phyloP scores from a whole-genome alignment of 495 filamentous ascomycete species.

The Pyrenula aspistea region DNA sequence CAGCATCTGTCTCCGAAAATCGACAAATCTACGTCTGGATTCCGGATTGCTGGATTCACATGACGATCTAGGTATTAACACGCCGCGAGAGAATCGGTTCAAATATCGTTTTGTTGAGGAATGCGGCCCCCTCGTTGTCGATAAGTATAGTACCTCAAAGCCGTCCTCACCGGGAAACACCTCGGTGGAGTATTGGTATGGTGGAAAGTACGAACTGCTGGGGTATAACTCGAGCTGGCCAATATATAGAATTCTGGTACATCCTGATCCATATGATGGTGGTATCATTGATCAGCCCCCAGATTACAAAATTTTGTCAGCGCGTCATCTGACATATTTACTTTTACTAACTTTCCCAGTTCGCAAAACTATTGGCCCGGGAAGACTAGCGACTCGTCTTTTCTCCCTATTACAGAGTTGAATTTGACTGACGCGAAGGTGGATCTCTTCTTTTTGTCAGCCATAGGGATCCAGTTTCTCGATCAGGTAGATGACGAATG shows the following conservation, averaged over 20 bases:
- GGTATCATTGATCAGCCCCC: background rate
- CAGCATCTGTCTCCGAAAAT: constrained; percentile 8
- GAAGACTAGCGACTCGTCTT: background rate
- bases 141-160: constrained; percentile 1
- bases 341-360: background rate
- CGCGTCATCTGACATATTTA: background rate
- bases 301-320: background rate
- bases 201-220: background rate
- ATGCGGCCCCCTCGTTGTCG: constrained; percentile 7
- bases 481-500: constrained; percentile 13
- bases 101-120: constrained; percentile 18
- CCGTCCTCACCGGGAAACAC: background rate
- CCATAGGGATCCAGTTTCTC: constrained; percentile 10
- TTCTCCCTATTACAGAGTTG: background rate
- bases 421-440: constrained; percentile 19
- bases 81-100: constrained; percentile 10
- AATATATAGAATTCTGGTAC: background rate
- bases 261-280: background rate
- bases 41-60: constrained; percentile 16
- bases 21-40: background rate
- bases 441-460: constrained; percentile 13
- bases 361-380: background rate
- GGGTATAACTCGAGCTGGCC: background rate
- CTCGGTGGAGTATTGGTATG: background rate
- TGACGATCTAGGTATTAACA: constrained; percentile 17